phyloP scores from a whole-genome alignment of 2,329 filamentous ascomycete species.

The Xylariaceae sp. region DNA sequence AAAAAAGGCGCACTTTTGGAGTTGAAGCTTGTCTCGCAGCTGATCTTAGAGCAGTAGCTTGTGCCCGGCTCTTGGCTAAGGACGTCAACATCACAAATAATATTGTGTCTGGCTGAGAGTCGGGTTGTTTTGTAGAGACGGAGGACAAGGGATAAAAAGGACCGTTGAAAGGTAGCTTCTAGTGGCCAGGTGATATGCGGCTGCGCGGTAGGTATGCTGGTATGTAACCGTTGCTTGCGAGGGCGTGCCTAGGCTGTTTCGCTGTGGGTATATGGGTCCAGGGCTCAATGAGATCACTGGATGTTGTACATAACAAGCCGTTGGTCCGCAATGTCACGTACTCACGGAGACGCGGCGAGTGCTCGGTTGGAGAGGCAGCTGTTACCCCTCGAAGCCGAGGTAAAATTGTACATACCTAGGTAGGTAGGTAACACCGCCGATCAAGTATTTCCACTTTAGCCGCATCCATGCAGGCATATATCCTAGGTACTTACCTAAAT shows the following conservation, averaged over 20 bases:
- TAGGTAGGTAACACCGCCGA: background rate
- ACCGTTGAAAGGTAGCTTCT: conserved; percentile 15
- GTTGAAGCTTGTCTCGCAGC: conserved; percentile 29
- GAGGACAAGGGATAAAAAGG: conserved; percentile 13
- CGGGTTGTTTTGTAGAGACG: conserved; percentile 10
- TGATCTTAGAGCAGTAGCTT: conserved; percentile 37
- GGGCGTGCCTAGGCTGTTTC: background rate
- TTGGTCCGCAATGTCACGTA: background rate
- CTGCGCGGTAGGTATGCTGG: too few species aligned
- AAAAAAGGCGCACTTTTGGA: conserved; percentile 26
- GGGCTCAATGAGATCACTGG: background rate
- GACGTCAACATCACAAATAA: conserved; percentile 38
- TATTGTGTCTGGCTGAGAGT: conserved; percentile 8
- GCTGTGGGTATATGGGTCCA: background rate
- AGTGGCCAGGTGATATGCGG: too few species aligned
- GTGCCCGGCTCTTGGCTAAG: conserved; percentile 39
- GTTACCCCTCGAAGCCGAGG: background rate
- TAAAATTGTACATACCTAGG: too few species aligned
- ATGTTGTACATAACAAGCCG: background rate
- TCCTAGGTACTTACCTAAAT: too few species aligned
- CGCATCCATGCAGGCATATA: background rate
- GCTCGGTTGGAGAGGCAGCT: background rate
- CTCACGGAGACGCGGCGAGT: background rate
- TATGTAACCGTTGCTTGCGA: background rate
- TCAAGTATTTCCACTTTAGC: background rate